phyloP scores from a whole-genome alignment of 176 grass and related monocot species.

The Eleusine coracana region DNA sequence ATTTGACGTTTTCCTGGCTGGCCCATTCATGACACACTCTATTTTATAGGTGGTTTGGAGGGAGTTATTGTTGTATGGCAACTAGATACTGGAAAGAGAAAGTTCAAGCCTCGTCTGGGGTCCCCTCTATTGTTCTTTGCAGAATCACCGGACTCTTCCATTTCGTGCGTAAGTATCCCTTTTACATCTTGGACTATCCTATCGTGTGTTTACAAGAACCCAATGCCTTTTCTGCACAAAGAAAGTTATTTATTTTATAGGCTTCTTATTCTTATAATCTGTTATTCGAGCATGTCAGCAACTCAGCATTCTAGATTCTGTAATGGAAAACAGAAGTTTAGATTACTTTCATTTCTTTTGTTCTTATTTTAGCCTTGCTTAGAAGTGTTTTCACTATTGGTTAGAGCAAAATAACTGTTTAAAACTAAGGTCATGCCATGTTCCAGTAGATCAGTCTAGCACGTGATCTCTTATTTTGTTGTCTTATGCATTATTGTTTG shows the following conservation, averaged over 20 bases:
- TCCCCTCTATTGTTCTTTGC: conserved; percentile 89
- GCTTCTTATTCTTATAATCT: conserved; percentile 29
- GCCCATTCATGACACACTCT: neutral
- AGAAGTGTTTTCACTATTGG: neutral
- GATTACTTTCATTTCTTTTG: neutral
- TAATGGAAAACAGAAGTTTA: neutral
- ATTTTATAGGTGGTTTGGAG: conserved; percentile 82
- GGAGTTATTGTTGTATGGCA: conserved; percentile 99
- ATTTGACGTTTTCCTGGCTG: neutral
- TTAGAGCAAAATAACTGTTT: conserved; percentile 9
- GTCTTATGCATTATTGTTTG: conserved; percentile 1
- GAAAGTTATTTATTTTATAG: conserved; percentile 20
- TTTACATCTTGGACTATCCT: neutral
- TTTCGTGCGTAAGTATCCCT: conserved; percentile 78
- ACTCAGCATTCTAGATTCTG: neutral
- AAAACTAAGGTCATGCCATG: conserved; percentile 11
- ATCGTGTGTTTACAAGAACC: conserved; percentile 9
- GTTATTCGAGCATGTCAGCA: conserved; percentile 10
- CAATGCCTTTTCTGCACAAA: conserved; percentile 15
- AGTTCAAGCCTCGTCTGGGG: conserved; percentile 80
- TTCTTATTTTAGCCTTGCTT: neutral
- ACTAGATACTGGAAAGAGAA: conserved; percentile 88
- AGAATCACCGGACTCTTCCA: conserved; percentile 87
- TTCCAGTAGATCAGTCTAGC: neutral
- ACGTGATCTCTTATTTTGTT: neutral